phyloP scores from a whole-genome alignment of 2,329 filamentous ascomycete species.

The Pseudogymnoascus sp. region DNA sequence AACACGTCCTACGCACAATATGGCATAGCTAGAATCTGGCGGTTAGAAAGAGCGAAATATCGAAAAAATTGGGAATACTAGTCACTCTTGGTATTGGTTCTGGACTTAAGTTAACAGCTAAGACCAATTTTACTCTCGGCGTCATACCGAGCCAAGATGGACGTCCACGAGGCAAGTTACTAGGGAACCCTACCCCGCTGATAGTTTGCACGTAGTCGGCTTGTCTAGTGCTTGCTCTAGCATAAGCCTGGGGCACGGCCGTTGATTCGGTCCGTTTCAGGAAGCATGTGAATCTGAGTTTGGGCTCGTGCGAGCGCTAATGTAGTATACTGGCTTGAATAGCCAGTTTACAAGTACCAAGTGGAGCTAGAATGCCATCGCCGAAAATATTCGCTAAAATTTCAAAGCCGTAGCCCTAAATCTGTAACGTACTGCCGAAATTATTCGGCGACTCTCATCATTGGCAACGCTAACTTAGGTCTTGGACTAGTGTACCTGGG shows the following conservation, averaged over 20 bases:
- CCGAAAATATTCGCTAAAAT: background rate
- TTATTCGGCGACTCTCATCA: background rate
- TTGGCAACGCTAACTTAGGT: background rate
- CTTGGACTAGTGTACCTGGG: background rate
- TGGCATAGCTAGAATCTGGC: background rate
- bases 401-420: background rate
- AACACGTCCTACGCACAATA: background rate
- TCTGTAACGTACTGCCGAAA: background rate
- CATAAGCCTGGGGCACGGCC: background rate
- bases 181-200: background rate
- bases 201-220: background rate
- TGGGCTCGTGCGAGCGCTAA: background rate
- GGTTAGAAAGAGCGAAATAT: background rate
- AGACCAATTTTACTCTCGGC: background rate
- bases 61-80: background rate
- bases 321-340: background rate
- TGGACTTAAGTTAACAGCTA: no score
- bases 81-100: background rate
- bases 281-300: background rate
- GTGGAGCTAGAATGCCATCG: background rate
- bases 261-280: background rate
- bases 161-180: background rate
- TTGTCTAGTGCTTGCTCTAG: background rate
- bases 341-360: background rate
- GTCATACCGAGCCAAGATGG: background rate